Evolutionary conservation across 2,329 filamentous ascomycete genomes (phyloP).

Genomic region (Helotiales sp.): DNA sequence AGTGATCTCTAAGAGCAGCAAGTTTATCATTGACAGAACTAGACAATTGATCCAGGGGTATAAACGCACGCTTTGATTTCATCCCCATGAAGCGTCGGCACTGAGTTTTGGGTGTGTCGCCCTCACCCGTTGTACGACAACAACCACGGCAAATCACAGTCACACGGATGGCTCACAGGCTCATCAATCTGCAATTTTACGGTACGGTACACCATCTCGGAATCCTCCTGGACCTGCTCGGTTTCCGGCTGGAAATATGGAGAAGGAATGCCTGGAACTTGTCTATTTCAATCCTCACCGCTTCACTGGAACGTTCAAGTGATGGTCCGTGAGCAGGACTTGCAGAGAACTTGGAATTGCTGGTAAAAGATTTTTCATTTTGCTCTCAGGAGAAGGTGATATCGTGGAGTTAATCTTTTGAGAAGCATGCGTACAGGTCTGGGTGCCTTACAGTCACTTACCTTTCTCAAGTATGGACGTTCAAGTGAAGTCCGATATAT

Average conservation of each 20-base stretch:
- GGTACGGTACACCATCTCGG: slow-evolving; percentile 2
- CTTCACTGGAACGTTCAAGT: not conserved
- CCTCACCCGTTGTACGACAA: not conserved
- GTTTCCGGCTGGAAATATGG: not conserved
- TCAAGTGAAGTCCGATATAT: not conserved
- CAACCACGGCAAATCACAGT: not conserved
- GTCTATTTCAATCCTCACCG: not conserved
- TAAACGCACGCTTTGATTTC: slow-evolving; percentile 9
- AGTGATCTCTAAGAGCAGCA: no score
- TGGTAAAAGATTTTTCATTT: not conserved
- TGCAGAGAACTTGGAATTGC: not conserved
- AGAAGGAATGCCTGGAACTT: not conserved
- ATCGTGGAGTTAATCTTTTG: no score
- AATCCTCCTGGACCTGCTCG: not conserved
- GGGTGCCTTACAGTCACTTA: not conserved
- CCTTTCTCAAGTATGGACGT: not conserved
- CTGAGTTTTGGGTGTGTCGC: not conserved
- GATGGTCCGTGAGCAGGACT: not conserved
- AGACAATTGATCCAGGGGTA: no score
- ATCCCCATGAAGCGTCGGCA: not conserved
- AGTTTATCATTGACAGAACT: no score
- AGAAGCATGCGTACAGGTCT: not conserved
- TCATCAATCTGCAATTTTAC: slow-evolving; percentile 8
- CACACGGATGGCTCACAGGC: not conserved
- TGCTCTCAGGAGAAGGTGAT: not conserved